Evolutionary conservation across 495 filamentous ascomycete species (phyloP).

Genomic region (Cryomyces minteri): DNA sequence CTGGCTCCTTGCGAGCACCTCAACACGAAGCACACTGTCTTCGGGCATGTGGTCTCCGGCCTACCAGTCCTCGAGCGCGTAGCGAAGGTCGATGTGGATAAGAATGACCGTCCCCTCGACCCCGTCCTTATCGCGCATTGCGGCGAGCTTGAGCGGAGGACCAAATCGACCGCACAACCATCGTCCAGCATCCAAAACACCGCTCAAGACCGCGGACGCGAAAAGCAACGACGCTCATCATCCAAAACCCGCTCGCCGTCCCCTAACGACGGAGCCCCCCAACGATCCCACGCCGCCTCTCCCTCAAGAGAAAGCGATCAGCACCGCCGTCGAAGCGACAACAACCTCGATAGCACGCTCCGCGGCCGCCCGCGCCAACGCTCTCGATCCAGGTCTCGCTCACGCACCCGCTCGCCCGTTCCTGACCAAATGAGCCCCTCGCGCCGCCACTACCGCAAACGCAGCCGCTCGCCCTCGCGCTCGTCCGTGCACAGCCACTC

Average conservation of each 20-base stretch:
- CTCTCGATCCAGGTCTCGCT: neutral
- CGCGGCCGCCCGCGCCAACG: conserved; percentile 14
- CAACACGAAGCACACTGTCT: conserved; percentile 23
- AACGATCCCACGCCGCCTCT: neutral
- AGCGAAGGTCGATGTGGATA: conserved; percentile 19
- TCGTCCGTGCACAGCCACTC: neutral
- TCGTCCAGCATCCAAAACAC: neutral
- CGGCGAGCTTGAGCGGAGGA: conserved; percentile 21
- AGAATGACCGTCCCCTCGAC: conserved; percentile 18
- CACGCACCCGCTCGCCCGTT: conserved; percentile 3
- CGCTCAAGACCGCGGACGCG: conserved; percentile 1
- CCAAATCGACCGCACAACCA: conserved; percentile 3
- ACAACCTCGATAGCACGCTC: conserved; percentile 12
- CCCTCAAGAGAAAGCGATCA: neutral
- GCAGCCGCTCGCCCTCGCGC: conserved; percentile 4
- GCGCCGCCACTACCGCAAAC: conserved; percentile 8
- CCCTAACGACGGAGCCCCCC: neutral
- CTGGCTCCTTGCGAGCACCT: conserved; percentile 21
- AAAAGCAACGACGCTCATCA: neutral
- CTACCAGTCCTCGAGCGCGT: conserved; percentile 18
- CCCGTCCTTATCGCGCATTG: conserved; percentile 20
- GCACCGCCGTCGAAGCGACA: conserved; percentile 13
- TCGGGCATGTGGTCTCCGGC: conserved; percentile 22
- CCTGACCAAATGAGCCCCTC: neutral
- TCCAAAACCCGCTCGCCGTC: neutral